Percentiles rank a stretch among this genome's conserved stretches.
These are phyloP conservation scores for Primulina tabacum DNA, from an alignment of 257 asterid species.

Conservation along the genomic window DNA sequence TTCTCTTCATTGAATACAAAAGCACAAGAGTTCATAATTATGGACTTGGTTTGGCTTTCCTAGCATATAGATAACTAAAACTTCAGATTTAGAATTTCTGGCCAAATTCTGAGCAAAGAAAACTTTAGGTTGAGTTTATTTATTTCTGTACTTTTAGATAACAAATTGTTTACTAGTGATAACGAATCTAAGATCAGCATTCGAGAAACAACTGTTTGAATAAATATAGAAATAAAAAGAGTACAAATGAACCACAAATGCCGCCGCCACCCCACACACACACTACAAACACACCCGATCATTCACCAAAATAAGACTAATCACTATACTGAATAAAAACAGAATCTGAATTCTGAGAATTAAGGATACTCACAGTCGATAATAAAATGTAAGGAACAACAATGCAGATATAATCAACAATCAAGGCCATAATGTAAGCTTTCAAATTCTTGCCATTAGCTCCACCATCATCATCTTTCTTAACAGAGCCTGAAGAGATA, in stretches of 20 bases:
- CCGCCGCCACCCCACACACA: neutral
- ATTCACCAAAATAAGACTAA: conserved; percentile 1
- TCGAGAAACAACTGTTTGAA: too few species aligned
- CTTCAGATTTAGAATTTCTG: too few species aligned
- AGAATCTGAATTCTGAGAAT: neutral
- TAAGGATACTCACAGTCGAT: conserved; percentile 23
- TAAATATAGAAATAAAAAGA: too few species aligned
- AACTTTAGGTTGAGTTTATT: too few species aligned
- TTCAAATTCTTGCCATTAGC: conserved; percentile 36
- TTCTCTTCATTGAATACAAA: too few species aligned
- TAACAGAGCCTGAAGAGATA: conserved; percentile 37
- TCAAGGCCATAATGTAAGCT: conserved; percentile 34
- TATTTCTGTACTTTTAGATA: too few species aligned
- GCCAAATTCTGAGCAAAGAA: too few species aligned
- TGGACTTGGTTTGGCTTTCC: too few species aligned
- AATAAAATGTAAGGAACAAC: conserved; percentile 52
- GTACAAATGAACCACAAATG: neutral
- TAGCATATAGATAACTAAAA: too few species aligned
- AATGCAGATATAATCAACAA: conserved; percentile 56
- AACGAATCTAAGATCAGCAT: too few species aligned
- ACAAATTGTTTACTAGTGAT: too few species aligned
- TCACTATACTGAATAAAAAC: neutral
- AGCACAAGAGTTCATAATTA: too few species aligned
- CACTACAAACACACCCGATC: neutral
- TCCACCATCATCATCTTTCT: conserved; percentile 53